Conservation (phyloP, 2,329 filamentous ascomycete species). For the Ceratocystis cacaofunesta region DNA sequence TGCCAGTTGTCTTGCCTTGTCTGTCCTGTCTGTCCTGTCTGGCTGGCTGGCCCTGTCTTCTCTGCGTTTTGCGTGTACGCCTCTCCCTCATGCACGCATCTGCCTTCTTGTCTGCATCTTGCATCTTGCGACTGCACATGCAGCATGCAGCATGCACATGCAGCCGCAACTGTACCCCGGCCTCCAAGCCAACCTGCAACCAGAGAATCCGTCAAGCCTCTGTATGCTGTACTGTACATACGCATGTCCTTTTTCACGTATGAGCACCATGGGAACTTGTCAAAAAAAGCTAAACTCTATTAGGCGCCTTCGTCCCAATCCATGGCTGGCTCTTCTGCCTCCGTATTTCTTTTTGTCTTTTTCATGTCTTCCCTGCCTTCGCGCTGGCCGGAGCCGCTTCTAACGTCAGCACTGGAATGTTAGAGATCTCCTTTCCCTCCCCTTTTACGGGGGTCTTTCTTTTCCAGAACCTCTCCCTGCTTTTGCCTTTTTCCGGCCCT, state of each 20-base stretch:
- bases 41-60: background rate
- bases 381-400: background rate
- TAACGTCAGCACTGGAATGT: background rate
- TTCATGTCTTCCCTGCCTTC: background rate
- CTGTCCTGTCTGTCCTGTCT: background rate
- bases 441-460: background rate
- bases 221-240: background rate
- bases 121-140: background rate
- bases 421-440: background rate
- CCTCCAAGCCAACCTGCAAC: background rate
- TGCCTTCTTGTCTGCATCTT: background rate
- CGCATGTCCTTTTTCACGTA: too few relatives aligned
- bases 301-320: background rate
- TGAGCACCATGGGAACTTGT: background rate
- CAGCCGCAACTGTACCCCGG: background rate
- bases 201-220: background rate
- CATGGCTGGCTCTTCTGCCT: background rate
- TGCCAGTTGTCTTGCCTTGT: background rate
- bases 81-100: background rate
- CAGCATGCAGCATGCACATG: background rate
- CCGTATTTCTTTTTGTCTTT: background rate
- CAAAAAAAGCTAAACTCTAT: constrained; percentile 1
- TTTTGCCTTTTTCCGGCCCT: background rate
- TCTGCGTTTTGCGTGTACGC: too few relatives aligned
- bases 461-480: background rate